Evolutionary conservation across 306 rosid genomes (phyloP).

Genomic region (Myrica gale): DNA sequence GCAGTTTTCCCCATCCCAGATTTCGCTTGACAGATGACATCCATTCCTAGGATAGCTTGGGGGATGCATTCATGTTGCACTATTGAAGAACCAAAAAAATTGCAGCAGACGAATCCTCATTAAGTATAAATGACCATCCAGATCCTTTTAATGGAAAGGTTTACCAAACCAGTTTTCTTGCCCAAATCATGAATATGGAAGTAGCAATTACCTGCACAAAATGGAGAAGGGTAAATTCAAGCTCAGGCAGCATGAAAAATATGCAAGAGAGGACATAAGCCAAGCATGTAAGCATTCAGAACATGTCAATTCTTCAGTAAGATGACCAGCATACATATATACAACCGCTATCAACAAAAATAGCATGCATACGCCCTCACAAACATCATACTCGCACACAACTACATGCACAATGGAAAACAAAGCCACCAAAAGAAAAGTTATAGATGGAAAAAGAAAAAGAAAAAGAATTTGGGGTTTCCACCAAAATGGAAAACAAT

Average conservation of each 20-base stretch:
- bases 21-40: conserved; percentile 74
- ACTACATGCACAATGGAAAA: neutral
- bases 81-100: conserved; percentile 62
- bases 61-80: conserved; percentile 83
- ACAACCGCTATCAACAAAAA: neutral
- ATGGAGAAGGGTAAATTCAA: conserved; percentile 18
- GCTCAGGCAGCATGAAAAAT: neutral
- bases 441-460: too few species aligned
- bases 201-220: conserved; percentile 65
- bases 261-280: neutral
- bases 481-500: neutral
- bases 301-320: neutral
- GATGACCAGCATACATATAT: neutral
- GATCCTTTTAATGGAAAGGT: conserved; percentile 67
- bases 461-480: neutral
- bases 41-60: conserved; percentile 78
- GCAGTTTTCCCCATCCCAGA: conserved; percentile 82
- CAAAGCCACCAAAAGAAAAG: neutral
- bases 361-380: neutral
- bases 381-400: neutral
- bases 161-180: conserved; percentile 65
- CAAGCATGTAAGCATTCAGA: conserved; percentile 3
- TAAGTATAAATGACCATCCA: conserved; percentile 67
- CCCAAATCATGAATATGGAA: conserved; percentile 55
- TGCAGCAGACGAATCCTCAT: conserved; percentile 68